Conservation (phyloP, 345 rosid species). For the Ricinus communis region DNA sequence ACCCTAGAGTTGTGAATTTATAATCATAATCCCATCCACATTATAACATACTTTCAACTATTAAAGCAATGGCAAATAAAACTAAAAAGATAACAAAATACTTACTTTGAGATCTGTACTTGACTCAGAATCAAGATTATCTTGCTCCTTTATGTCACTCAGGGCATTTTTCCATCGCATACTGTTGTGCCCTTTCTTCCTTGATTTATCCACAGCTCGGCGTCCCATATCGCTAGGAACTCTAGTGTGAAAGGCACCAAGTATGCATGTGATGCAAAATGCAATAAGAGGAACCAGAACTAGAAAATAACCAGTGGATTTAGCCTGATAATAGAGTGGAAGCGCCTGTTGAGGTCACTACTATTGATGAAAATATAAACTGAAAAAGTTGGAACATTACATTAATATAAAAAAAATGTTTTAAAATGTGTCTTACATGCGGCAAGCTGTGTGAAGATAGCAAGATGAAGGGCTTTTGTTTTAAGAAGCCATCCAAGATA, state of each 20-base stretch:
- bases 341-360: conserved; percentile 17
- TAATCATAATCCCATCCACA: no score
- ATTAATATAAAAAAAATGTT: background rate
- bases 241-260: conserved; percentile 27
- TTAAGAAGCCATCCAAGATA: conserved; percentile 12
- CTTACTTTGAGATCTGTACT: conserved; percentile 22
- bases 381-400: background rate
- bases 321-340: conserved; percentile 33
- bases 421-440: conserved; percentile 26
- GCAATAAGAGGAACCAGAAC: conserved; percentile 40
- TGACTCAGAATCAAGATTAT: conserved; percentile 16
- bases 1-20: background rate
- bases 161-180: conserved; percentile 42
- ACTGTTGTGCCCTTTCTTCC: conserved; percentile 19
- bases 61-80: background rate
- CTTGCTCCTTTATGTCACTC: conserved; percentile 23
- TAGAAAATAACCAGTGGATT: conserved; percentile 38
- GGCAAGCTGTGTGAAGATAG: conserved; percentile 19
- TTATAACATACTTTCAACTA: no score
- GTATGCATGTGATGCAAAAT: conserved; percentile 43
- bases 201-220: conserved; percentile 8
- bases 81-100: background rate
- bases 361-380: background rate
- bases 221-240: conserved; percentile 4
- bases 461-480: conserved; percentile 17